Base-by-base conservation (phyloP, 2,329 filamentous ascomycete species). In the Monascus ruber region DNA sequence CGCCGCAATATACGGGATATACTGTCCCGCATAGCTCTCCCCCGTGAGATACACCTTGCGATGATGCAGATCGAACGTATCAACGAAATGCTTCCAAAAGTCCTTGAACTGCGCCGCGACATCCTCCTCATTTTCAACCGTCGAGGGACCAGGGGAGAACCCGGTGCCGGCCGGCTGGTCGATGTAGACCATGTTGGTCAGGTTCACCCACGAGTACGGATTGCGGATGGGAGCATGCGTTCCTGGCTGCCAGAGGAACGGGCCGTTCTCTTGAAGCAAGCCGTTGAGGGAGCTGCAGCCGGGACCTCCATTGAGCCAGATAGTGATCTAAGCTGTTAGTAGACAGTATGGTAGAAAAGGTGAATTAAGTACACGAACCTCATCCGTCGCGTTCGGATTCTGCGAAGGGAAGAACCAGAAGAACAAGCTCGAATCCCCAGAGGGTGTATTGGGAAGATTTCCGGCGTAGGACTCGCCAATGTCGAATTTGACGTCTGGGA, bases 81-180 rank as follows among this genome's bases (percentile, higher is more conserved):
- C 69, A 42, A 85, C 65, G 47, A 86, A 86, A 58, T 83, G 82
- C 61, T 77, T 77, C 71, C 79, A 87, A 63, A 86, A 91, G 36
- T 81, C 81, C 10, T 82, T 67, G 56, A 89, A 86, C 48, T 88
- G 74, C n/a, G 65, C 60, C 0, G 81, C 81, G 1, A 82, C 70
- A 47, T 86, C 81, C 26, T 76, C 72, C 47, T 85, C 78, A 48
- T 73, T 74, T 4, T 68, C 76, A 6, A 81, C 81, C 0, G 73
- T 82, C 3, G 77, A 68, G 0, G 63, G 73, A 9, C 83, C 83
- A 28, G 75, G 71, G 0, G 77, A 74, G 55, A 83, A 85, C n/a
- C 83, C 83, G 1, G 81, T 81, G 17, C 70, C 70, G 9, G 72
- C 68, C 0, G 63, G 64, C 38, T 60, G 58, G 27, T 53, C 48